Percentiles rank a stretch among this genome's conserved stretches.
Conservation (phyloP, 768 basidiomycete species). For the Chalciporus piperatus region DNA sequence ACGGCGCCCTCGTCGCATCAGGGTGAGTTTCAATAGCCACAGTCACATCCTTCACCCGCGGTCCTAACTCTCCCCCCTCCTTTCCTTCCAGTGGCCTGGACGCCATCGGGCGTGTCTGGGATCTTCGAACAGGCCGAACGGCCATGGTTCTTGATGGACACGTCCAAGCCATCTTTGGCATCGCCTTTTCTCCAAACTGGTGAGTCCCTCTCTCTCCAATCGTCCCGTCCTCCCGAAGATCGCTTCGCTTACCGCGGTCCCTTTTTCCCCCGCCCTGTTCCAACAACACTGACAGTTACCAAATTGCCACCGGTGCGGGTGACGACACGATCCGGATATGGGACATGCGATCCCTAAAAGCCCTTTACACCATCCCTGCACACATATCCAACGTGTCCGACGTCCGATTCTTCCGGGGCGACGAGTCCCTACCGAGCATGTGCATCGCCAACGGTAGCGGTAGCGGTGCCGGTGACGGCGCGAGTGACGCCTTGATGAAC, state of each 20-base stretch:
- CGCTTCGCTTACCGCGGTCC: background rate
- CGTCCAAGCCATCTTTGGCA: slow-evolving; percentile 85
- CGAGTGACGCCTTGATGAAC: slow-evolving; percentile 52
- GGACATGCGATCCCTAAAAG: slow-evolving; percentile 92
- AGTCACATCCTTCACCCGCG: background rate
- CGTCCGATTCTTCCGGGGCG: slow-evolving; percentile 85
- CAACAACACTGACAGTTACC: slow-evolving; percentile 58
- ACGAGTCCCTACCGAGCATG: slow-evolving; percentile 47
- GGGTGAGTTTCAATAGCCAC: slow-evolving; percentile 54
- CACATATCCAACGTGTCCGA: slow-evolving; percentile 95
- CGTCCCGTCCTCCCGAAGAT: background rate
- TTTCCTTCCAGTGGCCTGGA: slow-evolving; percentile 73
- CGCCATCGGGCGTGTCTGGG: slow-evolving; percentile 97
- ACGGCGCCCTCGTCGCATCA: slow-evolving; percentile 89
- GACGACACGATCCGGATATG: slow-evolving; percentile 99
- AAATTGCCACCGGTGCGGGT: slow-evolving; percentile 94
- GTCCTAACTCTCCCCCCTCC: background rate
- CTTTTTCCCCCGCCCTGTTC: background rate
- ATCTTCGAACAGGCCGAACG: slow-evolving; percentile 89
- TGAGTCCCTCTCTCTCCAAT: slow-evolving; percentile 38
- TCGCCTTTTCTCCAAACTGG: slow-evolving; percentile 96
- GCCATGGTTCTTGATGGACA: slow-evolving; percentile 99
- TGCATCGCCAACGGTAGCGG: background rate
- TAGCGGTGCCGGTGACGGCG: slow-evolving; percentile 33
- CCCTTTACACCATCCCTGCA: slow-evolving; percentile 95